Percentiles rank a stretch among this genome's conserved stretches.
Evolutionary conservation across 179 eudicot genomes (phyloP).

Genomic region (Corrigiola litoralis): DNA sequence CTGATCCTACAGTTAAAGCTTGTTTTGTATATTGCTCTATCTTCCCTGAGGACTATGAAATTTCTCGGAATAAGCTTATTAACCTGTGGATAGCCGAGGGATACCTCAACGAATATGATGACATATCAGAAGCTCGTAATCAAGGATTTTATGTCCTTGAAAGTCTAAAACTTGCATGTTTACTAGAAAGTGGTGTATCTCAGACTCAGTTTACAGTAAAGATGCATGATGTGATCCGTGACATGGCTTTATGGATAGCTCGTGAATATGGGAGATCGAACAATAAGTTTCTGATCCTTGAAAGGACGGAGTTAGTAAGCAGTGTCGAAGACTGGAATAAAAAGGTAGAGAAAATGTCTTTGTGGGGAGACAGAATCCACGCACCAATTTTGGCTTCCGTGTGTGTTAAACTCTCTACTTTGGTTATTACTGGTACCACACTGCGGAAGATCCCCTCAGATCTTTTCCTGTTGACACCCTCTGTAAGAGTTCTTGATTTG

Average conservation of each 20-base stretch:
- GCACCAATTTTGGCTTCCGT: background rate
- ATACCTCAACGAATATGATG: background rate
- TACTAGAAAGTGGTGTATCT: constrained; percentile 1
- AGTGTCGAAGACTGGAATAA: background rate
- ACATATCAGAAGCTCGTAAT: background rate
- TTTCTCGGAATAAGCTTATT: background rate
- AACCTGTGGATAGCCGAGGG: constrained; percentile 21
- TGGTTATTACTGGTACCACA: background rate
- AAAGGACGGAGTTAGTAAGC: background rate
- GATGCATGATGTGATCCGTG: constrained; percentile 25
- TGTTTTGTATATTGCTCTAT: constrained; percentile 18
- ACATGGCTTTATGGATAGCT: constrained; percentile 23
- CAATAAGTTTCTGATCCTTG: background rate
- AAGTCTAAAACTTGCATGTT: constrained; percentile 12
- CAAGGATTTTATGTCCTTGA: constrained; percentile 8
- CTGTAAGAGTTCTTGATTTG: constrained; percentile 13
- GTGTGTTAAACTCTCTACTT: background rate
- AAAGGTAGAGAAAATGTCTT: constrained; percentile 6
- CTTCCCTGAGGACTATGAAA: constrained; percentile 19
- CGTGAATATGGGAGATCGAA: background rate
- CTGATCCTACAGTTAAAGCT: background rate
- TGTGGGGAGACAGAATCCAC: background rate
- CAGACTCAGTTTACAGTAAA: background rate
- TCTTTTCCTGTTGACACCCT: background rate
- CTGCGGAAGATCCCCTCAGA: background rate